A percentile compares a stretch with the other conserved stretches of the same genome.
phyloP scores from a whole-genome alignment of 305 asterid species.

The Stenogyne calaminthoides region DNA sequence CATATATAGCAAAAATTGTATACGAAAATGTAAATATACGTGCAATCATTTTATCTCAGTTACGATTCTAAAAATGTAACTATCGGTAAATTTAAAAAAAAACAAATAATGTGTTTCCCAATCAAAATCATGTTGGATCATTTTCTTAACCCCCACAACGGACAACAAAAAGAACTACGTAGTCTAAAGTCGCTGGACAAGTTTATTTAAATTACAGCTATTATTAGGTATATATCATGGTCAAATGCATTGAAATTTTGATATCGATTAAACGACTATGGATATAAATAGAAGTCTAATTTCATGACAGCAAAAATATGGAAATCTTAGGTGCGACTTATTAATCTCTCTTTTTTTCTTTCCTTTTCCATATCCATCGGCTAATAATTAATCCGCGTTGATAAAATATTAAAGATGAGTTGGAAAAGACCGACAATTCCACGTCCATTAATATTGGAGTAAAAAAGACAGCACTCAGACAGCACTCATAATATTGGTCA shows the following conservation, averaged over 20 bases:
- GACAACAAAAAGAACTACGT: not conserved
- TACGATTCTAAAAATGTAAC: too few species aligned
- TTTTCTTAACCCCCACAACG: not conserved
- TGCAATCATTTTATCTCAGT: too few species aligned
- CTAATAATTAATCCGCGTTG: not conserved
- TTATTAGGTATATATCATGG: not conserved
- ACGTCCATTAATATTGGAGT: not conserved
- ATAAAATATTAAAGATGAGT: not conserved
- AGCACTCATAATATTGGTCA: not conserved
- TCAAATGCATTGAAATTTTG: not conserved
- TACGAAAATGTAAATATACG: too few species aligned
- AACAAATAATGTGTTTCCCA: not conserved
- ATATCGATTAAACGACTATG: not conserved
- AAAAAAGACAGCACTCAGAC: not conserved
- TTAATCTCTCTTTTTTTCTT: not conserved
- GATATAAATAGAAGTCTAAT: too few species aligned
- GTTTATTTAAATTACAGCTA: slow-evolving; percentile 6
- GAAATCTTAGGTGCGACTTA: not conserved
- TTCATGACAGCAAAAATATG: too few species aligned
- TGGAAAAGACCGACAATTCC: not conserved
- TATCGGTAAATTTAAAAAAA: too few species aligned
- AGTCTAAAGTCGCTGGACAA: not conserved
- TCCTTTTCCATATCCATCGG: not conserved
- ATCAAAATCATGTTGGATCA: not conserved
- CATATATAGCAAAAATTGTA: too few species aligned